Conservation (phyloP, 257 asterid genomes). For the Orobanche coerulescens region DNA sequence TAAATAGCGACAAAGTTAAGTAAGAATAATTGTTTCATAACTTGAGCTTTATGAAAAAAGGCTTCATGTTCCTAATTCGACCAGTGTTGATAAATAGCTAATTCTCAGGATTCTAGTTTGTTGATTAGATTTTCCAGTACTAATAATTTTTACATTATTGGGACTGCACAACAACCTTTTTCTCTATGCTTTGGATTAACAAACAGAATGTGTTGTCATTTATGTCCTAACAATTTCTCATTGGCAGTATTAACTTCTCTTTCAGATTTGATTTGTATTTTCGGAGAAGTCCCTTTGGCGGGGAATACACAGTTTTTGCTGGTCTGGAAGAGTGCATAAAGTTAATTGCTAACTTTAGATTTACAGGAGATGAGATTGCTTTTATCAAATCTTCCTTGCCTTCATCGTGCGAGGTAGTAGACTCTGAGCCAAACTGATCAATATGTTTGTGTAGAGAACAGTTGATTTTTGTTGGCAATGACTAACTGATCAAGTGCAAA, state of each 20-base stretch:
- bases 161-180: not conserved
- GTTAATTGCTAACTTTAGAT: slow-evolving; percentile 74
- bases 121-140: not conserved
- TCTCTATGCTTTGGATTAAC: not conserved
- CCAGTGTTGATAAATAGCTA: no score
- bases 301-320: slow-evolving; percentile 91
- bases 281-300: slow-evolving; percentile 88
- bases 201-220: not conserved
- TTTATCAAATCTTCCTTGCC: slow-evolving; percentile 63
- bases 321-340: slow-evolving; percentile 95
- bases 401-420: slow-evolving; percentile 73
- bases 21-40: no score
- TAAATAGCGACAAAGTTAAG: not conserved
- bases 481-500: not conserved
- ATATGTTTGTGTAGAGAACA: not conserved
- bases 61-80: no score
- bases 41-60: no score
- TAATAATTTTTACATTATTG: slow-evolving; percentile 1
- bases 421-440: not conserved
- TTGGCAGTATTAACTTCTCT: slow-evolving; percentile 8
- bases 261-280: slow-evolving; percentile 86
- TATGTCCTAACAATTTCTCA: slow-evolving; percentile 19
- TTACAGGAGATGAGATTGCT: slow-evolving; percentile 75
- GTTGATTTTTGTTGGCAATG: not conserved
- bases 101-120: not conserved